Percentiles rank a stretch among this genome's conserved stretches.
Conservation (phyloP, 2,329 filamentous ascomycete genomes). For the Fusarium zealandicum region DNA sequence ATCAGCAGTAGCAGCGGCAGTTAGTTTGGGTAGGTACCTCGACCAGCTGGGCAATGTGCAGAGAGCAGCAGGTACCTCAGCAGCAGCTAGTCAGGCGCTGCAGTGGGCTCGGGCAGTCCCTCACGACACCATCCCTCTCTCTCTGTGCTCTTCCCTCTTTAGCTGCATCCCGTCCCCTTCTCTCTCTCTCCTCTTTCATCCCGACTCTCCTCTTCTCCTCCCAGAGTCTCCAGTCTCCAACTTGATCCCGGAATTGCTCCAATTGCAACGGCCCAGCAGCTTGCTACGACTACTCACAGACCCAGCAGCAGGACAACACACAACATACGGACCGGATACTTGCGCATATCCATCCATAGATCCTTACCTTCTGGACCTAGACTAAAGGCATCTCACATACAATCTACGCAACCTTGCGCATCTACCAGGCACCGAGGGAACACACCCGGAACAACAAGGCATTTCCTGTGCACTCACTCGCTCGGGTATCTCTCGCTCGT, state of each 20-base stretch:
- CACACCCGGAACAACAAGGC: constrained; percentile 11
- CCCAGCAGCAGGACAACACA: constrained; percentile 1
- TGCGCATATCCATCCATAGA: constrained; percentile 1
- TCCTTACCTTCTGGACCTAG: background rate
- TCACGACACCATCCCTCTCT: constrained; percentile 26
- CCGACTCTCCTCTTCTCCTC: constrained; percentile 12
- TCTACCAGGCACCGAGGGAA: constrained; percentile 10
- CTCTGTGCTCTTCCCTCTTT: constrained; percentile 23
- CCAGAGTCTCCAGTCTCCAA: constrained; percentile 26
- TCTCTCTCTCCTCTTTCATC: constrained; percentile 14
- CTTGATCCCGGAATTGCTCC: constrained; percentile 19
- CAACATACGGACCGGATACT: constrained; percentile 2
- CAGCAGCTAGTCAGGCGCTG: constrained; percentile 6
- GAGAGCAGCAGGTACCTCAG: constrained; percentile 11
- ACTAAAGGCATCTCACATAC: constrained; percentile 10
- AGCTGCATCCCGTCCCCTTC: constrained; percentile 14
- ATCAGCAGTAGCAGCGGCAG: constrained; percentile 19
- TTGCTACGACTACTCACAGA: background rate
- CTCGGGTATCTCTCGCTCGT: constrained; percentile 26
- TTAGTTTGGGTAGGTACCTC: background rate
- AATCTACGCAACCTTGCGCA: constrained; percentile 5
- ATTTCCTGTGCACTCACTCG: constrained; percentile 9
- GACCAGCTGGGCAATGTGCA: background rate
- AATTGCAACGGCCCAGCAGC: constrained; percentile 14
- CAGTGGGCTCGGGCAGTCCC: constrained; percentile 12